phyloP scores from a whole-genome alignment of 805 yeast species.

The Lachancea fermentati region DNA sequence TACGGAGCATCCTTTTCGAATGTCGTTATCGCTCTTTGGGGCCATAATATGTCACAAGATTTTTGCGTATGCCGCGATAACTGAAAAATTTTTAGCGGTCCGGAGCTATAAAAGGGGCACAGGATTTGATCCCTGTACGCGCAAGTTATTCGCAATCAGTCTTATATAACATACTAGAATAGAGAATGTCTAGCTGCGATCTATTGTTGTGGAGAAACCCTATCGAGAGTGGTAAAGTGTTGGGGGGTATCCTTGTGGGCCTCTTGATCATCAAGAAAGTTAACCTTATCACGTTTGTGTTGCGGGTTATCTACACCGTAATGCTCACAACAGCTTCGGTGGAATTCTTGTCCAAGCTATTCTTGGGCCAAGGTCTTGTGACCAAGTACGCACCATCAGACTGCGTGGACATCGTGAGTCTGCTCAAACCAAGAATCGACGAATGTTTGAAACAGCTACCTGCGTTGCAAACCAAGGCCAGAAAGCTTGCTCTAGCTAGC shows the following conservation, averaged over 20 bases:
- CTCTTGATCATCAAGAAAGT: constrained; percentile 57
- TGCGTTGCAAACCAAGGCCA: constrained; percentile 45
- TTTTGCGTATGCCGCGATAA: not conserved
- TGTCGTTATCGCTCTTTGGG: not conserved
- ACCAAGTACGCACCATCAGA: constrained; percentile 60
- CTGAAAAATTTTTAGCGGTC: constrained; percentile 2
- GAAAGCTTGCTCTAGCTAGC: constrained; percentile 58
- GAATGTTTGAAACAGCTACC: constrained; percentile 36
- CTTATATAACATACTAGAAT: constrained; percentile 1
- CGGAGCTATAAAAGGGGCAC: constrained; percentile 4
- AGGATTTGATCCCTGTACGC: not conserved
- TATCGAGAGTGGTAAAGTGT: constrained; percentile 65
- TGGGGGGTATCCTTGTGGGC: constrained; percentile 54
- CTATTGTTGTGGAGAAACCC: constrained; percentile 39
- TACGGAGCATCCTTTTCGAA: not conserved
- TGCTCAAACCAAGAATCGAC: constrained; percentile 30
- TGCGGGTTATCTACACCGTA: constrained; percentile 54
- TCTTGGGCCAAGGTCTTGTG: constrained; percentile 75
- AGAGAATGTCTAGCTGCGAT: constrained; percentile 12
- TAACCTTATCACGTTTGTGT: constrained; percentile 54
- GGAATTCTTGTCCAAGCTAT: constrained; percentile 67
- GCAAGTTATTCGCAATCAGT: not conserved
- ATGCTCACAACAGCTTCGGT: constrained; percentile 62
- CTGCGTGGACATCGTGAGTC: constrained; percentile 31
- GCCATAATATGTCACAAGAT: not conserved